Evolutionary conservation across 768 basidiomycete genomes (phyloP).

Genomic region (Mycena vulgaris): DNA sequence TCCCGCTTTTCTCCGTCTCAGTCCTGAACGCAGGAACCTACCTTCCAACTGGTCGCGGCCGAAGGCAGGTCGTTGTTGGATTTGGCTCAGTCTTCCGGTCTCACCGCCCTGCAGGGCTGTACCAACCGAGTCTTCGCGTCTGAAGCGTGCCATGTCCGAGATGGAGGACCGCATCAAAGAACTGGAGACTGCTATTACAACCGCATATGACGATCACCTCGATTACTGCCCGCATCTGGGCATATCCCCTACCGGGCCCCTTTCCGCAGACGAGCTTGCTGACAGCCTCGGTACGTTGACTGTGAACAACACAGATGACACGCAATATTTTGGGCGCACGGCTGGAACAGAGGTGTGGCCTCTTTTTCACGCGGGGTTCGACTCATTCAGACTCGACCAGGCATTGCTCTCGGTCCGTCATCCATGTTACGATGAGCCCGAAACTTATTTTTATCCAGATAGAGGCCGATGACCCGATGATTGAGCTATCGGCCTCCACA

Average conservation of each 20-base stretch:
- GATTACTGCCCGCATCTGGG: constrained; percentile 18
- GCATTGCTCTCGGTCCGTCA: background rate
- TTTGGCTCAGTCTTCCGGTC: too few relatives aligned
- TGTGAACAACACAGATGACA: background rate
- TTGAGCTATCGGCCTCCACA: background rate
- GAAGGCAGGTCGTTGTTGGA: background rate
- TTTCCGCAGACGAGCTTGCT: background rate
- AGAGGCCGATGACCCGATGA: background rate
- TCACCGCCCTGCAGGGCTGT: background rate
- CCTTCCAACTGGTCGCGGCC: constrained; percentile 23
- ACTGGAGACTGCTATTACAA: constrained; percentile 11
- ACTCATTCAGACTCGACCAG: background rate
- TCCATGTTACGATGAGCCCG: background rate
- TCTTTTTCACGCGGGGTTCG: too few relatives aligned
- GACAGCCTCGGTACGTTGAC: constrained; percentile 20
- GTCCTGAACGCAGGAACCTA: constrained; percentile 6
- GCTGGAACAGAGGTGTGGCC: constrained; percentile 24
- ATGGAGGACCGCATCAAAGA: constrained; percentile 19
- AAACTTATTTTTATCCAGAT: background rate
- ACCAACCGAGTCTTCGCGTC: constrained; percentile 17
- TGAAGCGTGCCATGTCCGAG: background rate
- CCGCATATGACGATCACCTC: background rate
- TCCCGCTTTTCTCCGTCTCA: background rate
- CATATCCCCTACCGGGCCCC: background rate
- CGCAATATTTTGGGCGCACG: constrained; percentile 21